Evolutionary conservation across 2,329 filamentous ascomycete species (phyloP).

Genomic region (Coniochaeta ligniaria): DNA sequence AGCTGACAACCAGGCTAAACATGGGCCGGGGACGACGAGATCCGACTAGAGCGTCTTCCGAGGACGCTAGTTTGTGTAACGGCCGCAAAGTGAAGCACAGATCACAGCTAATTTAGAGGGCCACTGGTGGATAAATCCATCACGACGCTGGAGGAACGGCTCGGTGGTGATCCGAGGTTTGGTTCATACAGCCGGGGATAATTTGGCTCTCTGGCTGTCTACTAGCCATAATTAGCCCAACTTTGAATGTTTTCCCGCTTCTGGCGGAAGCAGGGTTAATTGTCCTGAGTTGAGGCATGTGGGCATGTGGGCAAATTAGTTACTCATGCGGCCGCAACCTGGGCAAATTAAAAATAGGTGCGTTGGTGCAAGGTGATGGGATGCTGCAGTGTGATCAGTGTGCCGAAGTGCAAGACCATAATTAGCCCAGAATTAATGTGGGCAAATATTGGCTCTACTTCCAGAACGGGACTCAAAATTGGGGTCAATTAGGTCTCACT

Average conservation of each 20-base stretch:
- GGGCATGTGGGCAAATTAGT: background rate
- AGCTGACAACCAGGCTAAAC: background rate
- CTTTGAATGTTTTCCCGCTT: background rate
- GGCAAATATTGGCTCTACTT: conserved; percentile 4
- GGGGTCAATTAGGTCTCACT: conserved; percentile 7
- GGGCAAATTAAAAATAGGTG: conserved; percentile 29
- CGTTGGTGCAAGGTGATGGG: conserved; percentile 8
- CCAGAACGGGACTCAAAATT: background rate
- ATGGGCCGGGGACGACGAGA: background rate
- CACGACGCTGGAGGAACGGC: background rate
- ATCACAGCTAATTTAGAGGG: background rate
- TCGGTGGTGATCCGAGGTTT: background rate
- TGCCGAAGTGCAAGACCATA: conserved; percentile 5
- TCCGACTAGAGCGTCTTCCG: background rate
- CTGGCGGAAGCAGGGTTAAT: no score
- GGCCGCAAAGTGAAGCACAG: conserved; percentile 2
- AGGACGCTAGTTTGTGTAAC: conserved; percentile 2
- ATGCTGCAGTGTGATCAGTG: background rate
- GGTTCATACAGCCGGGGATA: background rate
- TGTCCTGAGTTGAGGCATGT: background rate
- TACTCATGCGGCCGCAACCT: background rate
- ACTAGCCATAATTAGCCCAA: conserved; percentile 1
- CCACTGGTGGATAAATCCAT: background rate
- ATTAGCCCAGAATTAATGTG: conserved; percentile 19
- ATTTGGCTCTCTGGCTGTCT: background rate